Conservation (phyloP, 352 stramenopile species). For the Stephanocyclus meneghinianus region DNA sequence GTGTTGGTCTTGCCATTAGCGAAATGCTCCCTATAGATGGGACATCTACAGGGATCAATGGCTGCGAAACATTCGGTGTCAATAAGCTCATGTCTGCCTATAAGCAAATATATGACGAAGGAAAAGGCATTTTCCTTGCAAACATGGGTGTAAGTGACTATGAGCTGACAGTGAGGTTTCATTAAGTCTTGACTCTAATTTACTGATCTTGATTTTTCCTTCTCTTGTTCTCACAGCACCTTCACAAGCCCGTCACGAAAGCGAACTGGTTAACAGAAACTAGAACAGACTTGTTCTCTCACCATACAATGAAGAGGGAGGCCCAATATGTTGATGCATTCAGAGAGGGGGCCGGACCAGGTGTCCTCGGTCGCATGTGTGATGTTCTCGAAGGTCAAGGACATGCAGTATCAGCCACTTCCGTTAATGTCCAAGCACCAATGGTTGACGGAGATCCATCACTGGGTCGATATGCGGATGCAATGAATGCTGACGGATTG, state of each 20-base stretch:
- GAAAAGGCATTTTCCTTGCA: constrained; percentile 39
- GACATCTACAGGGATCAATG: constrained; percentile 30
- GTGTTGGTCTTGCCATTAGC: constrained; percentile 38
- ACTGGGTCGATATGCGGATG: constrained; percentile 49
- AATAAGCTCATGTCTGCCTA: constrained; percentile 27
- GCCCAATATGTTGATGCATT: constrained; percentile 64
- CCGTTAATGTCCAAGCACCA: constrained; percentile 36
- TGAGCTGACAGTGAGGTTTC: background rate
- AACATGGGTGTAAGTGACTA: constrained; percentile 31
- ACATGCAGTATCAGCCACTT: constrained; percentile 46
- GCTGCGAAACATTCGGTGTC: constrained; percentile 38
- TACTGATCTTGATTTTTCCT: background rate
- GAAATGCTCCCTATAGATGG: constrained; percentile 63
- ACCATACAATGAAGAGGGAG: constrained; percentile 66
- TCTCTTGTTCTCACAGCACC: constrained; percentile 32
- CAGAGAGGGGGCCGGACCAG: constrained; percentile 50
- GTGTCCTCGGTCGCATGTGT: constrained; percentile 62
- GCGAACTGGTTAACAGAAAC: constrained; percentile 61
- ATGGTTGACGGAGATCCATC: constrained; percentile 54
- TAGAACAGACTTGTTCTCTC: constrained; percentile 66
- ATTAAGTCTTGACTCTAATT: background rate
- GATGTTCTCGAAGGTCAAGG: constrained; percentile 57
- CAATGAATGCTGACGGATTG: constrained; percentile 46
- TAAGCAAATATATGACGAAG: constrained; percentile 46
- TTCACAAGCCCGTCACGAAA: constrained; percentile 70